Base-by-base conservation (phyloP, 495 filamentous ascomycete species). In the Penicillium verhagenii region DNA sequence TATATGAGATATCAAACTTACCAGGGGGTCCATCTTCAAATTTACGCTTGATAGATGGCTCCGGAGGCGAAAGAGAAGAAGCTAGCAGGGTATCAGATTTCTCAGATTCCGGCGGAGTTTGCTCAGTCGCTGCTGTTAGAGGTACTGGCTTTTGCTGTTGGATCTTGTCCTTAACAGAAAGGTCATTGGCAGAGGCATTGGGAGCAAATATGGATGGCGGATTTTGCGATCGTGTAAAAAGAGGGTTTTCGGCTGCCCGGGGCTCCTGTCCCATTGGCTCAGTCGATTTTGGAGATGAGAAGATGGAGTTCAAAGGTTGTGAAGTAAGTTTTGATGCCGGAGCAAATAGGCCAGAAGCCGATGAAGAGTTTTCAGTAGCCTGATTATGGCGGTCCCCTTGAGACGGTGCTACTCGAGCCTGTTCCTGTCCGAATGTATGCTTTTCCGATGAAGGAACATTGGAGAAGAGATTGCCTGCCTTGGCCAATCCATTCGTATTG, bases 331-430 rank as follows among this genome's bases (percentile, higher is more conserved):
- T 37, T 18, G 60, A 42, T 19, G 49, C 39, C 18, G 56, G 8
- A 7, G 47, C 52, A 19, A 63, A 59, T 8, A 59, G 40, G 19
- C 51, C 56, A 11, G 59, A 50, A n/a, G 21, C 20, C 0, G 47
- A 31, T 14, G 33, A 31, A 38, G 55, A 42, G 21, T 61, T 48
- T 13, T 44, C 57, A 4, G 42, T 26, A 25, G 42, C 19, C 14
- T 48, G 46, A 19, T 0, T 18, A 23, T 16, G 28, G 26, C 7
- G 43, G 6, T 19, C 38, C 18, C 16, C 16, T 42, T 21, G 8
- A 9, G 38, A 42, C 3, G 38, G 4, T 6, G 1, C 20, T 13
- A n/a, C 38, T 42, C 4, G 9, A 13, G 6, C 21, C 18, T 21
- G 10, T 8, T 21, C 10, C 11, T 42, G 14, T 42, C 1, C 18